Percentiles rank a stretch among this genome's conserved stretches.
Conservation (phyloP, 495 filamentous ascomycete species). For the Evernia prunastri region DNA sequence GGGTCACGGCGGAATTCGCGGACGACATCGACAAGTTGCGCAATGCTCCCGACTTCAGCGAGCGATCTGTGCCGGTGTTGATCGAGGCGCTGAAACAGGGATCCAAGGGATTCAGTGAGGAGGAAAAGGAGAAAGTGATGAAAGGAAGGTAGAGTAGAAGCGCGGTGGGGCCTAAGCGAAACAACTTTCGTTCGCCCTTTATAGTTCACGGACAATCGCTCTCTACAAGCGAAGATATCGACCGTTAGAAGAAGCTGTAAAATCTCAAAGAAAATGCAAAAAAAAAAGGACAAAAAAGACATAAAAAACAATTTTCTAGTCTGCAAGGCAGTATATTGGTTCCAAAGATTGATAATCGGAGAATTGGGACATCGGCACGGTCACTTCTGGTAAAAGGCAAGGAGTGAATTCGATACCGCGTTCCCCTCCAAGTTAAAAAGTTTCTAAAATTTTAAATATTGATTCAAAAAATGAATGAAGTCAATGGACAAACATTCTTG, state of each 20-base stretch:
- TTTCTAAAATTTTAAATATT: neutral
- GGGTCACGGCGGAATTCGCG: slow-evolving; percentile 58
- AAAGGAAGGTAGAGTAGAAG: neutral
- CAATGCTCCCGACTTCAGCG: slow-evolving; percentile 59
- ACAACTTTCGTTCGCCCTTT: neutral
- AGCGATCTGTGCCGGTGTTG: slow-evolving; percentile 53
- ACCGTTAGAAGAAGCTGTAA: neutral
- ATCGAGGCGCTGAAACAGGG: slow-evolving; percentile 62
- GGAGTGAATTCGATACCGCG: slow-evolving; percentile 53
- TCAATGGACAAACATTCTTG: too few species aligned
- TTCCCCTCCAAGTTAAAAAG: neutral
- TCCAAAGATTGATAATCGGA: slow-evolving; percentile 59
- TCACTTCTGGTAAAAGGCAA: slow-evolving; percentile 67
- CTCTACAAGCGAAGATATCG: neutral
- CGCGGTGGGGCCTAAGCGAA: neutral
- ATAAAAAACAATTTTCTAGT: slow-evolving; percentile 6
- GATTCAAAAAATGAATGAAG: too few species aligned
- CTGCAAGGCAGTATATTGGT: slow-evolving; percentile 15
- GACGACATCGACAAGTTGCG: slow-evolving; percentile 66
- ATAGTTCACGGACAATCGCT: neutral
- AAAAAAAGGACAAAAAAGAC: neutral
- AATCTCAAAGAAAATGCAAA: neutral
- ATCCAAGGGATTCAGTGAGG: slow-evolving; percentile 26
- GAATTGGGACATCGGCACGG: slow-evolving; percentile 54
- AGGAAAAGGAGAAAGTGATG: slow-evolving; percentile 28